Percentiles rank a stretch among this genome's conserved stretches.
These are phyloP conservation scores for Coriolopsis trogii DNA, from an alignment of 1,284 basidiomycete genomes.

Conservation along the genomic window DNA sequence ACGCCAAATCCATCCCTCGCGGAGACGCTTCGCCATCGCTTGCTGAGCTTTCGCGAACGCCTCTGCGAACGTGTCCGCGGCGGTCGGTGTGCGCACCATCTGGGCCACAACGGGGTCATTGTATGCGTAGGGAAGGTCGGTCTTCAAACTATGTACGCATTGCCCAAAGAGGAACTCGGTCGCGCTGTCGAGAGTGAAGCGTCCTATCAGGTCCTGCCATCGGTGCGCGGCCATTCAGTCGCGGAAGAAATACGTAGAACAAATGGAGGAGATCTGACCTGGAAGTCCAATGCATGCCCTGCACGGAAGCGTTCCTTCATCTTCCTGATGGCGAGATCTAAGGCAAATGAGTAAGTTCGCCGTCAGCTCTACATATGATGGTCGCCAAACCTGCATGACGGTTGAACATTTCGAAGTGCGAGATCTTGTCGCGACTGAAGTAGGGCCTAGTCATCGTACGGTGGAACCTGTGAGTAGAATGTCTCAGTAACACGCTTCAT, in stretches of 20 bases:
- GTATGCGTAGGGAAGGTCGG: constrained; percentile 36
- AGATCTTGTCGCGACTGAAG: constrained; percentile 21
- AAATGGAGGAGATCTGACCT: constrained; percentile 1
- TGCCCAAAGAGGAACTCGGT: constrained; percentile 45
- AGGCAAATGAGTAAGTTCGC: neutral
- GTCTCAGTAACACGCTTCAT: too few relatives aligned
- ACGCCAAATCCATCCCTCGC: constrained; percentile 33
- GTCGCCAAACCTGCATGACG: constrained; percentile 13
- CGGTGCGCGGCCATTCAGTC: too few relatives aligned
- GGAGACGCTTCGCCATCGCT: constrained; percentile 33
- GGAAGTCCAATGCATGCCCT: constrained; percentile 22
- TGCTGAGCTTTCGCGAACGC: constrained; percentile 43
- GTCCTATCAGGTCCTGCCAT: constrained; percentile 39
- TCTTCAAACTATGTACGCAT: constrained; percentile 38
- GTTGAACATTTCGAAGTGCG: constrained; percentile 23
- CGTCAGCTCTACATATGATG: too few relatives aligned
- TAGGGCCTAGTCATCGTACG: constrained; percentile 35
- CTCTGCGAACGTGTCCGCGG: constrained; percentile 38
- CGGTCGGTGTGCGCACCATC: neutral
- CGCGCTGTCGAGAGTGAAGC: constrained; percentile 44
- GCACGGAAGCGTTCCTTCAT: constrained; percentile 23
- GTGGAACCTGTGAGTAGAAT: constrained; percentile 26
- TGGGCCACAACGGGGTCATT: constrained; percentile 5
- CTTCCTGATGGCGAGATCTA: constrained; percentile 19
- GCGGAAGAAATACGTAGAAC: too few relatives aligned